A percentile compares a stretch with the other conserved stretches of the same genome.
phyloP scores from a whole-genome alignment of 176 grass and related monocot genomes.

The Rhipidocladum racemiflorum region DNA sequence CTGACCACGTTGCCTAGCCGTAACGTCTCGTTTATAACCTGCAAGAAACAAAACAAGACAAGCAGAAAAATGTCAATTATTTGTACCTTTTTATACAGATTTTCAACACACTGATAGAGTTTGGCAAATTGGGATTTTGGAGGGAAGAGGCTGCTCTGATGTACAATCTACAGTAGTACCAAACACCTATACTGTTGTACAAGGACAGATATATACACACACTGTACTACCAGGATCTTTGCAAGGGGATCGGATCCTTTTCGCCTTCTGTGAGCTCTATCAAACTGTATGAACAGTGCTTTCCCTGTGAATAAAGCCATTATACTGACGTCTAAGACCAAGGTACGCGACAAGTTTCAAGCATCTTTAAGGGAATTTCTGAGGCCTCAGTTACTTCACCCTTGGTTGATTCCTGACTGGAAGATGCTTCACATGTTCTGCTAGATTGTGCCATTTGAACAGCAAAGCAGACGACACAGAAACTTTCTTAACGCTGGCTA shows the following conservation, averaged over 20 bases:
- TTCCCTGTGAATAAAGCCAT: background rate
- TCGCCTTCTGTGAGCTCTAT: background rate
- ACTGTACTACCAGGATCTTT: too few species aligned
- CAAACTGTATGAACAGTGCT: background rate
- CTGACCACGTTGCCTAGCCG: constrained; percentile 92
- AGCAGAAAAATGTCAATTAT: background rate
- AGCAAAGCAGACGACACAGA: constrained; percentile 20
- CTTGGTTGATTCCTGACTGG: background rate
- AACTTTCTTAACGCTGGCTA: constrained; percentile 14
- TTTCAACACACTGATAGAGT: background rate
- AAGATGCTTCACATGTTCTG: constrained; percentile 14
- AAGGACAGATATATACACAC: background rate
- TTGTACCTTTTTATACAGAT: background rate
- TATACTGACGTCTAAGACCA: background rate
- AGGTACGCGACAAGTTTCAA: background rate
- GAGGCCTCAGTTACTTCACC: background rate
- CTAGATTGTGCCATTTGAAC: background rate
- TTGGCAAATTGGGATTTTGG: background rate
- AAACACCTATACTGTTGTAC: background rate
- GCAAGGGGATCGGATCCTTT: background rate
- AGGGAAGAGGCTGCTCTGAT: background rate
- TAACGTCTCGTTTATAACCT: constrained; percentile 96
- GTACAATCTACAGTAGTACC: background rate
- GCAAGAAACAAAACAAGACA: constrained; percentile 7
- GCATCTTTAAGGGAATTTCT: background rate